Conservation (phyloP, 352 stramenopile species). For the Pythium vanterpoolii region DNA sequence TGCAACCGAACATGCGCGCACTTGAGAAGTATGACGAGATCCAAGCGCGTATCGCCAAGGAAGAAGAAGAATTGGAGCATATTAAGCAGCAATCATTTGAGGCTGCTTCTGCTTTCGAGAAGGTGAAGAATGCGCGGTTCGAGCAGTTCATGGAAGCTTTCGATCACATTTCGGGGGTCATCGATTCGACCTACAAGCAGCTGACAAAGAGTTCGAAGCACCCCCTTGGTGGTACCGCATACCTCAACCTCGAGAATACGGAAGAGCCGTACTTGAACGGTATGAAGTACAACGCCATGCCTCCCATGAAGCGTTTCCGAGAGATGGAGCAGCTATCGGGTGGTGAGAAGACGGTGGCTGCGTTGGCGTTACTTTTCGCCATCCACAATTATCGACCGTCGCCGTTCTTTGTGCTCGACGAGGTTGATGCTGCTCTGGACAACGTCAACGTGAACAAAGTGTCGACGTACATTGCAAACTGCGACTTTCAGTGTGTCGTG, state of each 20-base stretch:
- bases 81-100: constrained; percentile 67
- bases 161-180: constrained; percentile 89
- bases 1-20: constrained; percentile 97
- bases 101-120: constrained; percentile 66
- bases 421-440: constrained; percentile 99
- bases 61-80: constrained; percentile 76
- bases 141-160: constrained; percentile 94
- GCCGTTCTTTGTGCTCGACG: constrained; percentile 99
- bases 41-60: constrained; percentile 66
- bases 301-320: constrained; percentile 98
- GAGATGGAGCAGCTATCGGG: constrained; percentile 98
- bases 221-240: constrained; percentile 86
- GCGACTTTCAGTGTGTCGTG: constrained; percentile 97
- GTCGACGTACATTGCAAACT: constrained; percentile 95
- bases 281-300: constrained; percentile 99
- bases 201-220: constrained; percentile 98
- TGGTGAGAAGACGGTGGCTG: constrained; percentile 98
- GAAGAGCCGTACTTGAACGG: constrained; percentile 97
- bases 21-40: constrained; percentile 88
- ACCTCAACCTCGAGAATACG: constrained; percentile 82
- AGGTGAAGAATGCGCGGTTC: constrained; percentile 65
- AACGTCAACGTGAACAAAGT: constrained; percentile 99
- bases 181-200: constrained; percentile 96
- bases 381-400: constrained; percentile 97
- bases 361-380: constrained; percentile 98